Evolutionary conservation across 192 early-diverging fungal genomes (phyloP).

Genomic region (Pecoramyces ruminantium): DNA sequence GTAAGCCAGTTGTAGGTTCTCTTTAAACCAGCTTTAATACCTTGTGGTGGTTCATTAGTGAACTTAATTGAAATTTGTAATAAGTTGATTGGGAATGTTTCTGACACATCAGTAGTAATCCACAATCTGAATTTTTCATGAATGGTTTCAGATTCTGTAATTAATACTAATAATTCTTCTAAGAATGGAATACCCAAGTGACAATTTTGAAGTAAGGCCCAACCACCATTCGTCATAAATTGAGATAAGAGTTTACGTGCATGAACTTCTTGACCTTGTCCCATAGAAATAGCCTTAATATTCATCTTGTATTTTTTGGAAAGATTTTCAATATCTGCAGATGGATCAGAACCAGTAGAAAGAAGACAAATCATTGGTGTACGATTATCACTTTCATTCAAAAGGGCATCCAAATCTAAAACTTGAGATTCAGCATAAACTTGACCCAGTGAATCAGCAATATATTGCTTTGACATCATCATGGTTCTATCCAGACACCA

Average conservation of each 20-base stretch:
- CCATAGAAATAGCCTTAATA: constrained; percentile 54
- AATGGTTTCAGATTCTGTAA: constrained; percentile 33
- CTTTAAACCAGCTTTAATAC: constrained; percentile 46
- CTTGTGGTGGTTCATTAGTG: constrained; percentile 50
- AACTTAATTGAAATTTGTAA: constrained; percentile 48
- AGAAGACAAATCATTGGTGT: constrained; percentile 53
- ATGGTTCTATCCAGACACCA: constrained; percentile 45
- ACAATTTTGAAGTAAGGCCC: constrained; percentile 47
- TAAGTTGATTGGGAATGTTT: constrained; percentile 47
- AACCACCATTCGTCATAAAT: constrained; percentile 45
- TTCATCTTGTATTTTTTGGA: constrained; percentile 43
- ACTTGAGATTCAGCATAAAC: constrained; percentile 46
- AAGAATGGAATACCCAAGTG: constrained; percentile 48
- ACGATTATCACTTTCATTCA: constrained; percentile 34
- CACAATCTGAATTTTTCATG: constrained; percentile 50
- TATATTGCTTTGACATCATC: constrained; percentile 50
- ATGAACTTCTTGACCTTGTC: constrained; percentile 49
- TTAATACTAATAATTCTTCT: constrained; percentile 34
- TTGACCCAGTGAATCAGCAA: constrained; percentile 23
- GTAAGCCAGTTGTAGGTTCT: constrained; percentile 46
- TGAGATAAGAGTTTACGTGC: constrained; percentile 35
- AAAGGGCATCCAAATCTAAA: constrained; percentile 38
- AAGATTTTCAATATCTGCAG: constrained; percentile 45
- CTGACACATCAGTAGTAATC: constrained; percentile 42
- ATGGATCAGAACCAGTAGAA: constrained; percentile 42